Evolutionary conservation across 2,329 filamentous ascomycete genomes (phyloP).

Genomic region (Sporothrix pseudoabietina): DNA sequence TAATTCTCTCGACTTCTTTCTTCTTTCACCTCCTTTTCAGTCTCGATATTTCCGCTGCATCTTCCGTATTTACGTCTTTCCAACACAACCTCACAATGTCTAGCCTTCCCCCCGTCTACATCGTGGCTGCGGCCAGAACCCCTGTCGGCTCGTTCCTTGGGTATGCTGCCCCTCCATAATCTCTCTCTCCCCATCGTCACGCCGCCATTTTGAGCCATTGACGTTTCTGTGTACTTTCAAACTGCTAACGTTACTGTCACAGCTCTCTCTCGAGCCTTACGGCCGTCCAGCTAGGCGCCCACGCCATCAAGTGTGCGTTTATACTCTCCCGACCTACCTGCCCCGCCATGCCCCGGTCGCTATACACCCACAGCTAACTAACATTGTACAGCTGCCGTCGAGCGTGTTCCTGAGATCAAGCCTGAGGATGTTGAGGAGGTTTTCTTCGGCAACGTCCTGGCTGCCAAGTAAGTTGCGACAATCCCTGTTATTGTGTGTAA

Average conservation of each 20-base stretch:
- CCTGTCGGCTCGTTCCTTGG: constrained; percentile 94
- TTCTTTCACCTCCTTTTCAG: neutral
- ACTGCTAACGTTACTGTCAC: constrained; percentile 31
- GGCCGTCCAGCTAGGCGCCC: constrained; percentile 82
- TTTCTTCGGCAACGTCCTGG: constrained; percentile 97
- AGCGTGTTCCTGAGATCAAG: constrained; percentile 83
- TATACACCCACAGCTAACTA: constrained; percentile 9
- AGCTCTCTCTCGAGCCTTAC: constrained; percentile 87
- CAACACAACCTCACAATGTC: constrained; percentile 61
- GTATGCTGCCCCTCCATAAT: constrained; percentile 52
- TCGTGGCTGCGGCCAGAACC: constrained; percentile 87
- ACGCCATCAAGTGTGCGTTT: constrained; percentile 83
- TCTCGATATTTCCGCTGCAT: neutral
- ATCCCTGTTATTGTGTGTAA: neutral
- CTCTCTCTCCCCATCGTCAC: constrained; percentile 27
- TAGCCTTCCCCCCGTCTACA: constrained; percentile 85
- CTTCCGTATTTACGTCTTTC: neutral
- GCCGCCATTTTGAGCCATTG: constrained; percentile 25
- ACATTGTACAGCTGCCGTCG: constrained; percentile 65
- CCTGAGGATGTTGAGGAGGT: constrained; percentile 91
- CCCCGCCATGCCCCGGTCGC: neutral
- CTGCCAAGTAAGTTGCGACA: constrained; percentile 71
- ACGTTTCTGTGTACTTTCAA: neutral
- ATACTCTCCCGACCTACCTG: neutral
- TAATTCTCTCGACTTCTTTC: constrained; percentile 13